Evolutionary conservation across 225 moss, liverwort and hornwort species (phyloP).

Genomic region (Polytrichum formosum): DNA sequence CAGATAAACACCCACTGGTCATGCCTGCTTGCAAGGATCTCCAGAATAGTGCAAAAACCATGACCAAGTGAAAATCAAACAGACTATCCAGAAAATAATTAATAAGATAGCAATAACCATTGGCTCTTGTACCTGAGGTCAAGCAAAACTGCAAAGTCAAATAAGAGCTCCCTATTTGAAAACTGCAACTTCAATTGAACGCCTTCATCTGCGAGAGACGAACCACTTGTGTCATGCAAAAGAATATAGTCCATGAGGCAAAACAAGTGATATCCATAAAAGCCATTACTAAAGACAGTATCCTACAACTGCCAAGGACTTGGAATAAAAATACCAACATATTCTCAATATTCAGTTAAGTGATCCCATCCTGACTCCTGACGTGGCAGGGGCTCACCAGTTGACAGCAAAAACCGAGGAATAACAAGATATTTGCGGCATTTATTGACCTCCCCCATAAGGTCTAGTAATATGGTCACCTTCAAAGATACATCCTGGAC

Average conservation of each 20-base stretch:
- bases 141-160: slow-evolving; percentile 37
- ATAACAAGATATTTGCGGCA: slow-evolving; percentile 40
- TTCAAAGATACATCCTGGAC: slow-evolving; percentile 40
- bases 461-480: slow-evolving; percentile 36
- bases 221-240: neutral
- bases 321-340: neutral
- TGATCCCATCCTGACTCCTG: too few species aligned
- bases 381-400: slow-evolving; percentile 17
- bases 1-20: too few species aligned
- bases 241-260: slow-evolving; percentile 1
- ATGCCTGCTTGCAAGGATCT: too few species aligned
- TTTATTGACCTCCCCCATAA: slow-evolving; percentile 49
- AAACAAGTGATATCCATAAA: neutral
- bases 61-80: neutral
- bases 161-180: slow-evolving; percentile 38
- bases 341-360: too few species aligned
- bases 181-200: slow-evolving; percentile 35
- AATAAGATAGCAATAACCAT: neutral
- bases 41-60: neutral
- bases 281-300: neutral
- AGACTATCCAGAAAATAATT: neutral
- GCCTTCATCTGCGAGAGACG: slow-evolving; percentile 20
- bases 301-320: neutral
- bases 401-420: slow-evolving; percentile 34
- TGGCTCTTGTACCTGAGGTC: slow-evolving; percentile 27